A percentile compares a stretch with the other conserved stretches of the same genome.
These are phyloP conservation scores for Apiotrichum montevideense DNA, from an alignment of 1,284 basidiomycete genomes.

Conservation along the genomic window DNA sequence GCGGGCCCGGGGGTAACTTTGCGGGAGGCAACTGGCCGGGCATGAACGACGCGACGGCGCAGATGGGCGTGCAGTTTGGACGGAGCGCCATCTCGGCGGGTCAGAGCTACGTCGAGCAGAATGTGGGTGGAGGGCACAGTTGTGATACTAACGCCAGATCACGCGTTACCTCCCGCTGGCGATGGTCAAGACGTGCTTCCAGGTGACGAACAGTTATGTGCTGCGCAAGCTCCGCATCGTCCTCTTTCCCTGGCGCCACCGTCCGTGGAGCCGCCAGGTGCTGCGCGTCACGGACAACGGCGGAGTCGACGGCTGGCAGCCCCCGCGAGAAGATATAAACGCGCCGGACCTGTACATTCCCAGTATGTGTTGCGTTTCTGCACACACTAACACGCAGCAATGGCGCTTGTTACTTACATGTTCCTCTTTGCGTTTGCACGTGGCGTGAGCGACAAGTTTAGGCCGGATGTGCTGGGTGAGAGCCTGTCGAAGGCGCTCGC, in stretches of 20 bases:
- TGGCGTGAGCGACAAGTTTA: conserved; percentile 75
- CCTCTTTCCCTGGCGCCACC: conserved; percentile 94
- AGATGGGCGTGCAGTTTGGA: conserved; percentile 94
- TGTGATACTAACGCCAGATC: conserved; percentile 53
- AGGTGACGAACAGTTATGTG: conserved; percentile 95
- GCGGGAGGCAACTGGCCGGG: conserved; percentile 26
- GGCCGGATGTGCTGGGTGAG: conserved; percentile 83
- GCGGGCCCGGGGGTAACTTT: conserved; percentile 15
- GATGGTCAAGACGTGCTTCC: conserved; percentile 86
- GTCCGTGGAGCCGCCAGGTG: conserved; percentile 66
- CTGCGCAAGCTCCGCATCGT: conserved; percentile 81
- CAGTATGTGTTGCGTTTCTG: conserved; percentile 52
- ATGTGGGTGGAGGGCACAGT: conserved; percentile 54
- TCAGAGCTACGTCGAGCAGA: conserved; percentile 91
- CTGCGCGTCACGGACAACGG: conserved; percentile 50
- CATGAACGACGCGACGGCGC: conserved; percentile 87
- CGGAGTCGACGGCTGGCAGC: conserved; percentile 66
- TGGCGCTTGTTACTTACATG: conserved; percentile 95
- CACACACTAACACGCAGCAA: conserved; percentile 53
- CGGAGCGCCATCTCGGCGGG: conserved; percentile 86
- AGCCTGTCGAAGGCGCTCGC: conserved; percentile 75
- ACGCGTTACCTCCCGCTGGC: conserved; percentile 66
- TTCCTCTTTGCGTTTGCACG: conserved; percentile 78
- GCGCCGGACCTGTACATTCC: conserved; percentile 96
- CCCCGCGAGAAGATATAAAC: conserved; percentile 91